A percentile compares a stretch with the other conserved stretches of the same genome.
These are phyloP conservation scores for Chlorella sp. DNA, from an alignment of 139 green algal genomes.

Conservation along the genomic window DNA sequence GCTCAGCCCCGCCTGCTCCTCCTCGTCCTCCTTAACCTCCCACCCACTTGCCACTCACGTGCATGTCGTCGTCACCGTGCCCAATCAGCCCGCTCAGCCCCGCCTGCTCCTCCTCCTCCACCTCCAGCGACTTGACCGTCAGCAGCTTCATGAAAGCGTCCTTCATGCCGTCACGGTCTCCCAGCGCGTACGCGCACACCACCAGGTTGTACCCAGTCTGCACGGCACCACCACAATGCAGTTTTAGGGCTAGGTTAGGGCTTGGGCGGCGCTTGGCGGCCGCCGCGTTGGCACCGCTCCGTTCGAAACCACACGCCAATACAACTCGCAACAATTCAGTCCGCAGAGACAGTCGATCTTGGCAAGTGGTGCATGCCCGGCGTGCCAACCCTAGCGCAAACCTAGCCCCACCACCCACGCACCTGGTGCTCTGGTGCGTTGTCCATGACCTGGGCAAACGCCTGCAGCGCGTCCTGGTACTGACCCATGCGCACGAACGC, in stretches of 20 bases:
- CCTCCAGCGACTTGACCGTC: conserved; percentile 14
- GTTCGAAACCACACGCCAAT: too few species aligned
- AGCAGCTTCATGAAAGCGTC: conserved; percentile 59
- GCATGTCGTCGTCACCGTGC: conserved; percentile 15
- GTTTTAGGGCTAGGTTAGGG: too few species aligned
- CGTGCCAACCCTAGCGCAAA: too few species aligned
- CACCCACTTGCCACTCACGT: too few species aligned
- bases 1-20: conserved; percentile 28
- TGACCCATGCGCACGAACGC: conserved; percentile 74
- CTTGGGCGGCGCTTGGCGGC: too few species aligned
- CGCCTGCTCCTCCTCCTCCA: conserved; percentile 32
- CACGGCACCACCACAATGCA: too few species aligned
- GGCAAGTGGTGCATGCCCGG: too few species aligned
- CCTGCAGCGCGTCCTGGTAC: conserved; percentile 66
- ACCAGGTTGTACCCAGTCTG: conserved; percentile 79
- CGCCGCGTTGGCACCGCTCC: too few species aligned
- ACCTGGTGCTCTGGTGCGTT: conserved; percentile 60
- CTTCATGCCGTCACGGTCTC: conserved; percentile 73
- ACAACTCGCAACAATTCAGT: too few species aligned
- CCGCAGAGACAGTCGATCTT: too few species aligned
- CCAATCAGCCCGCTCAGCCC: conserved; percentile 15
- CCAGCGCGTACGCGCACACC: conserved; percentile 69
- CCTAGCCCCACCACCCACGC: too few species aligned
- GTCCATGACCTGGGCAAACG: conserved; percentile 63
- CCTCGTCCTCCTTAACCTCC: too few species aligned